Evolutionary conservation across 2,329 filamentous ascomycete genomes (phyloP), one percentile per base, ranked within the genome.

Genomic region (Emmonsia crescens): DNA sequence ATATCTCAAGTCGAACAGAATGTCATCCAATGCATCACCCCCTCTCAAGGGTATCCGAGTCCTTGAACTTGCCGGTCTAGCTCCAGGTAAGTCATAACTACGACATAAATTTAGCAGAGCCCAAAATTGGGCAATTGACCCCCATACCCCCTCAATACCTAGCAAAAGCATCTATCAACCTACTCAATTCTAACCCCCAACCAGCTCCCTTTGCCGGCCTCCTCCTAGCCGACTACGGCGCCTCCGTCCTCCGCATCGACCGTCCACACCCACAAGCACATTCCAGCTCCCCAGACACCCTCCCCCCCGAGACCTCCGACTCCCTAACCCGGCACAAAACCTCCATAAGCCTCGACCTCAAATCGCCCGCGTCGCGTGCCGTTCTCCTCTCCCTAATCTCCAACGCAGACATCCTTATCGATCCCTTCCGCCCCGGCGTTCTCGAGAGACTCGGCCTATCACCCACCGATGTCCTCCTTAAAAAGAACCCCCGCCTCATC

Each of bases 381-480:
- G 78, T 96, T 6, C 75, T 96, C 60, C 85, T 85, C 64, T 77
- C 80, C 2, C 80, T 96, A 0, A 76, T 88, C 42, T 74, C 77
- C 19, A 72, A 78, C 19, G 81, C 85, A 61, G 93, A 97, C 75
- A 80, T 96, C 42, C 75, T 97, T 33, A 94, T 97, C 73, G 94
- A 97, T 73, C 93, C 94, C 0, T 97, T 91, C 79, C 89, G 93
- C 0, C 93, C 93, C 0, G 91, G 91, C 42, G 90, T 96, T 0
- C 82, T 97, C 1, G 93, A 97, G 76, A 89, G 87, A 59, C 83
- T 93, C 10, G 88, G 88, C 0, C 83, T 97, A 1, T 86, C 85
- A 0, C 93, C 93, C 0, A 75, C 79, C 8, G 80, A 83, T 0
- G 82, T 83, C 0, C 80, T 96, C 8, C 77, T 85, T 33, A 78